Evolutionary conservation across 805 yeast genomes (phyloP), one percentile per base, ranked within the genome.

Genomic region (Blastobotrys attinorum): DNA sequence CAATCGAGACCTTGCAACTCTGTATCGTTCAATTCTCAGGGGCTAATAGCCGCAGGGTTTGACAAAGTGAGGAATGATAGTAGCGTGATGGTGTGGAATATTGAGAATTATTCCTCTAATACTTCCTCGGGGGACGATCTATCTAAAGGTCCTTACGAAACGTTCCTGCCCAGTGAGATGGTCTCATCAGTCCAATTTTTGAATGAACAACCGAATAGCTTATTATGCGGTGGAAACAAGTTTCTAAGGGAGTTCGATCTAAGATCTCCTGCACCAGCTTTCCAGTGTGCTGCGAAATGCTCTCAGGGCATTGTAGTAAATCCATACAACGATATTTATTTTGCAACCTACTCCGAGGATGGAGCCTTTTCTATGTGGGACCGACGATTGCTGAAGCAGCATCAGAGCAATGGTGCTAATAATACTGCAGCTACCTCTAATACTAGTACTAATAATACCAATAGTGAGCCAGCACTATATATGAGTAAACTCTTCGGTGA

Each of bases 71-170:
- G 88, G 42, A 84, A 77, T 50, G 94, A 84, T 53, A 75, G 77
- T 46, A 79, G 90, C 18, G 64, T 89, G 36, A 83, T 83, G 51
- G 69, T 89, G 3, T 89, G 92, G 89, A 87, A 86, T 57, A 68
- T 84, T 3, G 76, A 47, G 11, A 49, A 53, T 18, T 39, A 47
- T 21, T 31, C 47, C 4, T 32, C 1, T 61, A 68, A 38, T 61
- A 60, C 36, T 65, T 71, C 41, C 67, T 67, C 18, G 72, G 71
- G 46, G 22, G 23, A 37, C 13, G 48, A 34, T 2, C 10, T 27
- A 20, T 20, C 22, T 21, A 41, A 22, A 21, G 22, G 42, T 2
- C 62, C 65, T 4, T 20, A 54, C 3, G 44, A 49, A 6, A 70
- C 82, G 0, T 80, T 72, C 52, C 69, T 85, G 21, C 76, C 81